phyloP scores from a whole-genome alignment of 192 early-diverging fungal species.

The Coemansia sp. region DNA sequence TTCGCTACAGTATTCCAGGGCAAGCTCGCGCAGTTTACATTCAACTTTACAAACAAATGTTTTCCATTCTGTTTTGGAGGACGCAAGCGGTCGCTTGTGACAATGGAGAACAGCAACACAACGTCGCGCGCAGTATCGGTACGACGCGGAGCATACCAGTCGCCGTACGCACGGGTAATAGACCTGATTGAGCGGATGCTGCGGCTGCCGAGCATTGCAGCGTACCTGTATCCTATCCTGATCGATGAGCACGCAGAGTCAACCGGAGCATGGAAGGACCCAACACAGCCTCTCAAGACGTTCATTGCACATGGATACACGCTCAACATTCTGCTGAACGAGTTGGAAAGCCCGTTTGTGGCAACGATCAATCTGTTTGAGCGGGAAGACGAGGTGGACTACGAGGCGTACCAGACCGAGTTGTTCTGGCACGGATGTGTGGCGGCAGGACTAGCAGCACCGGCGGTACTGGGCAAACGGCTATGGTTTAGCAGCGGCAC shows the following conservation, averaged over 20 bases:
- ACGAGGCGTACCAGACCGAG: slow-evolving; percentile 30
- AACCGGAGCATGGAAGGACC: slow-evolving; percentile 20
- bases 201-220: slow-evolving; percentile 34
- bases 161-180: slow-evolving; percentile 45
- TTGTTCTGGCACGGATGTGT: slow-evolving; percentile 51
- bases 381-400: slow-evolving; percentile 10
- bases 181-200: slow-evolving; percentile 42
- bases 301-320: slow-evolving; percentile 49
- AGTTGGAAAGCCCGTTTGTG: slow-evolving; percentile 53
- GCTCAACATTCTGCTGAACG: slow-evolving; percentile 51
- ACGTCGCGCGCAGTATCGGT: slow-evolving; percentile 47
- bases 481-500: slow-evolving; percentile 6
- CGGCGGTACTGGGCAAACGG: slow-evolving; percentile 5
- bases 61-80: slow-evolving; percentile 36
- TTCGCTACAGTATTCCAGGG: slow-evolving; percentile 40
- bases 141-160: slow-evolving; percentile 34
- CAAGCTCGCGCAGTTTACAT: slow-evolving; percentile 25
- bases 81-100: slow-evolving; percentile 19
- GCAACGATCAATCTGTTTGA: slow-evolving; percentile 46
- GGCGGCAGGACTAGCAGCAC: slow-evolving; percentile 21
- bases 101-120: slow-evolving; percentile 9
- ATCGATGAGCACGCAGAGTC: slow-evolving; percentile 35
- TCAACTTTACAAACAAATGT: slow-evolving; percentile 36
- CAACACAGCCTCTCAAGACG: slow-evolving; percentile 30
- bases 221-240: slow-evolving; percentile 41